phyloP scores from a whole-genome alignment of 805 yeast genomes.

The Yamadazyma scolyti region DNA sequence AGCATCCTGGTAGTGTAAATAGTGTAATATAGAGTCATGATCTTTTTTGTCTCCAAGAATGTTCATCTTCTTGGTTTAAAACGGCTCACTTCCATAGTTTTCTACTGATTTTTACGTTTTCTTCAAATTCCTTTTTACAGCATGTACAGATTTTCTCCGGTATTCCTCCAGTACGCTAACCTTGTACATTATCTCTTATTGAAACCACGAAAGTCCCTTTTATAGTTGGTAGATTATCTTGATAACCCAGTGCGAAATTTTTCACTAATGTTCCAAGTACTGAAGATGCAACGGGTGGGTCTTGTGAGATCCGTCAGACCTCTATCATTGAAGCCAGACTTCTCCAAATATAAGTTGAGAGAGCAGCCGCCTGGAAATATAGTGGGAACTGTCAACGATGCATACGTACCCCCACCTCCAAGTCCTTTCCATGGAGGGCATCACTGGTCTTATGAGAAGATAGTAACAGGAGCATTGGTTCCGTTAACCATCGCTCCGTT shows the following conservation, averaged over 20 bases:
- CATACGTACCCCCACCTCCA: conserved; percentile 63
- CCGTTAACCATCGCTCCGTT: conserved; percentile 79
- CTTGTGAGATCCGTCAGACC: conserved; percentile 8
- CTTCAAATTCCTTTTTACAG: too few relatives aligned
- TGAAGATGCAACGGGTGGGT: background rate
- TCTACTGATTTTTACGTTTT: too few relatives aligned
- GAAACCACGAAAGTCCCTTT: too few relatives aligned
- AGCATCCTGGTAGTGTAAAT: conserved; percentile 39
- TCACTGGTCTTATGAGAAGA: conserved; percentile 91
- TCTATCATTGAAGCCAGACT: conserved; percentile 38
- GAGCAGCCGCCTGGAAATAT: conserved; percentile 89
- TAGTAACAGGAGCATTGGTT: conserved; percentile 63
- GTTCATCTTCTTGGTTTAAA: too few relatives aligned
- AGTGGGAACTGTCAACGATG: conserved; percentile 92
- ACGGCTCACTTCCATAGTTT: too few relatives aligned
- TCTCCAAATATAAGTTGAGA: conserved; percentile 47
- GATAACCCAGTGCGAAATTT: too few relatives aligned
- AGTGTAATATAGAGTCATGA: conserved; percentile 1
- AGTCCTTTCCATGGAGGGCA: conserved; percentile 73
- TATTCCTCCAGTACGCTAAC: too few relatives aligned
- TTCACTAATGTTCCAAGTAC: conserved; percentile 1
- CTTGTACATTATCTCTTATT: too few relatives aligned
- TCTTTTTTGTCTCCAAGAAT: background rate
- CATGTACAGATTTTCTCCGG: too few relatives aligned
- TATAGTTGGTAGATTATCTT: too few relatives aligned